A percentile compares a stretch with the other conserved stretches of the same genome.
These are phyloP conservation scores for Pseudoscleropodium purum DNA, from an alignment of 225 moss, liverwort and hornwort genomes.

Conservation along the genomic window DNA sequence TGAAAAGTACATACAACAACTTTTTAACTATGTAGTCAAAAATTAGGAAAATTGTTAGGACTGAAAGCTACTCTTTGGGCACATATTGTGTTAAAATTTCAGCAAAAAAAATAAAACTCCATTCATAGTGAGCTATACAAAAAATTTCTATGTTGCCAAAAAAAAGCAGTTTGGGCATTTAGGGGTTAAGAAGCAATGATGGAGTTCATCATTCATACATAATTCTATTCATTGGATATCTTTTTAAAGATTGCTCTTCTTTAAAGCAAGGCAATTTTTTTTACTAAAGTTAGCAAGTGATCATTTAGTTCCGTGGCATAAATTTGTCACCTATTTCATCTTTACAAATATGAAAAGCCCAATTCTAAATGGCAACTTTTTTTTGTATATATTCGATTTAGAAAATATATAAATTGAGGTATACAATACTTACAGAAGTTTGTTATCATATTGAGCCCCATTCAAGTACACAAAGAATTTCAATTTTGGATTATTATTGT, in stretches of 20 bases:
- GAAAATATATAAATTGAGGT: background rate
- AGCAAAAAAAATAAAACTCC: too few species aligned
- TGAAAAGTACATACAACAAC: too few species aligned
- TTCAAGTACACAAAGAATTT: background rate
- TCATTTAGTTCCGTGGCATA: background rate
- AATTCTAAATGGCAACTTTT: fast-evolving
- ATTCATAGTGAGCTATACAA: too few species aligned
- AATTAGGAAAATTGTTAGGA: too few species aligned
- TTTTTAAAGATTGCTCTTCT: background rate
- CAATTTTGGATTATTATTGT: background rate
- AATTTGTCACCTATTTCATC: background rate
- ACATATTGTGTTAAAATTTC: too few species aligned
- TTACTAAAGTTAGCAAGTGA: background rate
- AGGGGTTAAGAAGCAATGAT: background rate
- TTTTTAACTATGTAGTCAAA: too few species aligned
- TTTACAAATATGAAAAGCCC: background rate
- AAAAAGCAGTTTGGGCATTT: too few species aligned
- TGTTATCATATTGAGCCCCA: background rate
- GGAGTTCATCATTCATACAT: background rate
- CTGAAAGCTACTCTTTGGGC: too few species aligned
- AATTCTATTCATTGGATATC: background rate
- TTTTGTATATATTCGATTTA: background rate
- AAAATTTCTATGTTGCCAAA: too few species aligned
- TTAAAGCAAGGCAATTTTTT: background rate
- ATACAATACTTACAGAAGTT: background rate